Percentiles rank a stretch among this genome's conserved stretches.
Conservation (phyloP, 108 stramenopile species). For the Parietichytrium sp. region DNA sequence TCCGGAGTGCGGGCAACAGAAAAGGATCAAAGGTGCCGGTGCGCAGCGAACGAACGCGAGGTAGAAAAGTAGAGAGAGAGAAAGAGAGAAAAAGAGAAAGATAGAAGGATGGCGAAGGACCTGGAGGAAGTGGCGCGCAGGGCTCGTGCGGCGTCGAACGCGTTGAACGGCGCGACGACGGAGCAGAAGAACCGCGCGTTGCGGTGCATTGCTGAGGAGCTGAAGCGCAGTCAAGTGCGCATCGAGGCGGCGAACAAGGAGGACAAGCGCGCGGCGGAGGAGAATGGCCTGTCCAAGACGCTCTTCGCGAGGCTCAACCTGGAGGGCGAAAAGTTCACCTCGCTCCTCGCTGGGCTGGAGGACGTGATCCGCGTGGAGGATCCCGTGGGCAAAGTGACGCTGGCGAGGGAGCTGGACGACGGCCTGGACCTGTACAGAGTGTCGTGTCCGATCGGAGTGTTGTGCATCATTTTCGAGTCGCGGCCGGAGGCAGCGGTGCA, state of each 20-base stretch:
- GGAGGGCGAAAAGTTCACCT: slow-evolving; percentile 54
- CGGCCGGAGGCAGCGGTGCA: slow-evolving; percentile 97
- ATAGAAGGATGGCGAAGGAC: no score
- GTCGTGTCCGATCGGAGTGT: slow-evolving; percentile 91
- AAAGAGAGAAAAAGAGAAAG: no score
- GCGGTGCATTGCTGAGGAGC: not conserved
- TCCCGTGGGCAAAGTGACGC: slow-evolving; percentile 49
- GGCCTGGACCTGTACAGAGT: slow-evolving; percentile 81
- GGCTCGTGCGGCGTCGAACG: slow-evolving; percentile 31
- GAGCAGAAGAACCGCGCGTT: slow-evolving; percentile 6
- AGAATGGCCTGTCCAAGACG: slow-evolving; percentile 43
- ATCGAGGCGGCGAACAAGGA: slow-evolving; percentile 53
- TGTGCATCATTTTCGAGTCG: slow-evolving; percentile 95
- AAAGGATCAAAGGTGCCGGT: no score
- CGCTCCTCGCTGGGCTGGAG: slow-evolving; percentile 54
- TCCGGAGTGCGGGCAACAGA: no score
- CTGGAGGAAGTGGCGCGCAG: slow-evolving; percentile 15
- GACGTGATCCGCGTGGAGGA: slow-evolving; percentile 48
- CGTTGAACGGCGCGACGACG: not conserved
- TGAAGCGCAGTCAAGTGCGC: not conserved
- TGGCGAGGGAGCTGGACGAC: slow-evolving; percentile 74
- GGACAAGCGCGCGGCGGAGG: slow-evolving; percentile 50
- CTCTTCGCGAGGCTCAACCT: slow-evolving; percentile 57
- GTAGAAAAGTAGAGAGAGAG: no score
- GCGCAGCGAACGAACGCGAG: no score